A percentile compares a stretch with the other conserved stretches of the same genome.
These are phyloP conservation scores for Fusarium agapanthi DNA, from an alignment of 2,329 filamentous ascomycete genomes.

Conservation along the genomic window DNA sequence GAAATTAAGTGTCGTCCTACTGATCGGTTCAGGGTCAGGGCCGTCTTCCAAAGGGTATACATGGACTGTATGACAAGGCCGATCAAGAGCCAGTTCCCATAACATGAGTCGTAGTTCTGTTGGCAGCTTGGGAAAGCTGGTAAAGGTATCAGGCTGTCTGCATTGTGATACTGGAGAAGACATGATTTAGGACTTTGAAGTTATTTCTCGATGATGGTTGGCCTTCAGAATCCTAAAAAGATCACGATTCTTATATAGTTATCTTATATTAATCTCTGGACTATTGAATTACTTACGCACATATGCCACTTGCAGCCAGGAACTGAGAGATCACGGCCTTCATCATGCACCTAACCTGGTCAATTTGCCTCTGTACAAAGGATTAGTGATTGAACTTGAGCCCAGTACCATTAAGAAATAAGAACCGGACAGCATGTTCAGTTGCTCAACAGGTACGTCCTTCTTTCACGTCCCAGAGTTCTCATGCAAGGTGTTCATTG, in stretches of 20 bases:
- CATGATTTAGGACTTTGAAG: background rate
- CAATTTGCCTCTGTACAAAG: background rate
- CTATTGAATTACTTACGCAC: background rate
- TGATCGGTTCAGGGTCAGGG: too few relatives aligned
- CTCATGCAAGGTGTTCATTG: background rate
- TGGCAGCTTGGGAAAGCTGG: background rate
- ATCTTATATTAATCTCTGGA: background rate
- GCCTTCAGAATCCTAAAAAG: background rate
- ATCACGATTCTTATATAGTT: background rate
- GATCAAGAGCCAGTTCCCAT: background rate
- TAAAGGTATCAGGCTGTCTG: background rate
- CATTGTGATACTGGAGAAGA: background rate
- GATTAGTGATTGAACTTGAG: background rate
- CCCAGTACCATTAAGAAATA: accelerated
- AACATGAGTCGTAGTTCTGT: background rate
- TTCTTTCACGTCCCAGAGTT: background rate
- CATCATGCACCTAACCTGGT: background rate
- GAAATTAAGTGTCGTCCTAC: background rate
- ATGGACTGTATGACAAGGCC: background rate
- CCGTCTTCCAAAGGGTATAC: background rate
- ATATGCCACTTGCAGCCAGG: background rate
- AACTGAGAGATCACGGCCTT: background rate
- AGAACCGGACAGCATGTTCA: background rate
- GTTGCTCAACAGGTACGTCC: background rate
- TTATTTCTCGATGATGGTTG: background rate